Evolutionary conservation across 1,139 yeast genomes (phyloP), one percentile per base, ranked within the genome.

Genomic region (Meyerozyma smithsonii): DNA sequence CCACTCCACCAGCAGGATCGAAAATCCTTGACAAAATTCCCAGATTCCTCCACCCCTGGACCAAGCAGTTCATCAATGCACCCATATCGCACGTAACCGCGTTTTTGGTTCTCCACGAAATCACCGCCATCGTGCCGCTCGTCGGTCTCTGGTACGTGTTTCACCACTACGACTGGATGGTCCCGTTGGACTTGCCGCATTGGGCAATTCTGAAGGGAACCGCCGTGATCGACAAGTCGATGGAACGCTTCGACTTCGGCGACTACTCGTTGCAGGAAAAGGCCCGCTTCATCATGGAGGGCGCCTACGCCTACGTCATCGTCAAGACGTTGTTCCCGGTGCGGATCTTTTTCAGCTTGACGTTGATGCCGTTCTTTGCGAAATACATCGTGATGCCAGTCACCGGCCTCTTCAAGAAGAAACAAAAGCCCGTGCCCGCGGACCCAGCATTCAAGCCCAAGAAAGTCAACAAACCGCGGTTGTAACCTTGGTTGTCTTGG

Each of bases 231-330:
- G 81, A 81, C 45, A 66, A 67, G 26, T 69, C 66, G 10, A 42
- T 70, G 51, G 54, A 54, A 20, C 55, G 54, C 18, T 64, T 61
- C 43, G 67, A 72, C 47, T 58, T 66, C 47, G 40, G 58, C 19
- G 48, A 59, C 35, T 58, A 62, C 52, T 60, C 72, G 32, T 53
- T 78, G 28, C 72, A 66, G 41, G 80, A 76, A 25, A 81, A 84
- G 50, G 69, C 84, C 25, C 65, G 64, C 36, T 61, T 84, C 25
- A 69, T 87, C 2, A 64, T 80, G 50, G 90, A 89, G 42, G 97
- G 97, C n/a, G 95, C 96, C 0, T 78, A 87, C 36, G 83, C 97
- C 0, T 90, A 84, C 55, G 89, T 87, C 2, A 63, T 85, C 8
- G 92, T 88, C 19, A 90, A 88, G 55, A 66, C 69, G 42, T 46